These are phyloP conservation scores for Coniochaeta hoffmannii DNA, from an alignment of 2,329 filamentous ascomycete species.

Conservation along the genomic window DNA sequence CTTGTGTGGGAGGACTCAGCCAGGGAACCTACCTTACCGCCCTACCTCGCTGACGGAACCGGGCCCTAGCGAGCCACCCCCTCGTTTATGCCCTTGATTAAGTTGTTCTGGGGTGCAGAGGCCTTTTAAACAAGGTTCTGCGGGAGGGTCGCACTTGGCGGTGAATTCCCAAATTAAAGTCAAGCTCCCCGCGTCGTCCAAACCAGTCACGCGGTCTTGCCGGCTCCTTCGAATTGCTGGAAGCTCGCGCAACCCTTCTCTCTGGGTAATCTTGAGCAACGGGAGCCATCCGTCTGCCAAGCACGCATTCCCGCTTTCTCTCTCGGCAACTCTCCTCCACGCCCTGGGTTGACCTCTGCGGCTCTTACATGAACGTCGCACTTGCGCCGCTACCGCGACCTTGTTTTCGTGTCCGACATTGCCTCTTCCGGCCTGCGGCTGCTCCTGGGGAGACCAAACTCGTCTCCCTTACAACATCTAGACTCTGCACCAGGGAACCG, in stretches of 20 bases:
- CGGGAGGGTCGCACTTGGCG: neutral
- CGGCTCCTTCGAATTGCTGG: neutral
- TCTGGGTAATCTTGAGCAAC: conserved; percentile 1
- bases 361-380: neutral
- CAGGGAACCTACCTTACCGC: neutral
- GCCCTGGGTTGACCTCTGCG: neutral
- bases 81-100: neutral
- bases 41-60: neutral
- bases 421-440: neutral
- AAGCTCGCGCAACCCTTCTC: neutral
- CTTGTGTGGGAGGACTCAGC: neutral
- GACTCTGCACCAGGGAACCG: neutral
- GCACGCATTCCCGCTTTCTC: neutral
- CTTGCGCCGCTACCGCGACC: neutral
- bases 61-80: neutral
- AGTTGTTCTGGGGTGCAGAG: conserved; percentile 1
- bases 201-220: neutral
- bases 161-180: conserved; percentile 1
- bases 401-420: neutral
- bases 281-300: neutral
- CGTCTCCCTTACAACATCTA: neutral
- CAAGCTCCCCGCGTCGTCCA: neutral
- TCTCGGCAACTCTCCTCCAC: neutral
- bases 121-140: neutral
- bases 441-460: neutral